A percentile compares a stretch with the other conserved stretches of the same genome.
Evolutionary conservation across 139 green algal species (phyloP).

Genomic region (Chlorella vulgaris): DNA sequence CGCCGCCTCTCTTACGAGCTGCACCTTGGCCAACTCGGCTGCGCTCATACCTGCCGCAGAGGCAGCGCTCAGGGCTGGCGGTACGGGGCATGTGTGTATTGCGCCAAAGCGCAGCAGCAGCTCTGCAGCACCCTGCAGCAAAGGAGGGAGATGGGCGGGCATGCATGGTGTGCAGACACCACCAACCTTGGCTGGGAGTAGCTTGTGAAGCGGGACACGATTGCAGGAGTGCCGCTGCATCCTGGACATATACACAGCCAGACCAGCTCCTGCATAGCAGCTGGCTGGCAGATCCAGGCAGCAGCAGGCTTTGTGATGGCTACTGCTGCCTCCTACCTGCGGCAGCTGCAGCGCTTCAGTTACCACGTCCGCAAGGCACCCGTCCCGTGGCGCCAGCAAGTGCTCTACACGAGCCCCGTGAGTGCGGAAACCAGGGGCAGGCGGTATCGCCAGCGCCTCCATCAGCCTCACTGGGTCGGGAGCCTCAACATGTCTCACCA

Average conservation of each 20-base stretch:
- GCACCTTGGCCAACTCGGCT: constrained; percentile 18
- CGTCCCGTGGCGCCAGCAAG: constrained; percentile 20
- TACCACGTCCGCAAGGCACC: constrained; percentile 19
- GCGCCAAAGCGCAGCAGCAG: constrained; percentile 77
- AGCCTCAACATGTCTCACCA: not conserved
- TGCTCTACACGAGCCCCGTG: constrained; percentile 36
- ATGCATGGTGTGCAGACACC: too few species aligned
- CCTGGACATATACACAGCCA: too few species aligned
- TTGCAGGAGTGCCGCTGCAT: too few species aligned
- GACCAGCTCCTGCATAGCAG: too few species aligned
- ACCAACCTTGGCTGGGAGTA: not conserved
- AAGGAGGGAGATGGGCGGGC: not conserved
- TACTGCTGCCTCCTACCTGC: constrained; percentile 3
- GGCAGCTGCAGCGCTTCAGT: constrained; percentile 21
- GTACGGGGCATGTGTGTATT: constrained; percentile 68
- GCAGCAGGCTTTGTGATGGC: too few species aligned
- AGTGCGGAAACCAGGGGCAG: not conserved
- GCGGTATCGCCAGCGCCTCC: constrained; percentile 10
- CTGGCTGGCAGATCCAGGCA: too few species aligned
- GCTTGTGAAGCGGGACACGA: too few species aligned
- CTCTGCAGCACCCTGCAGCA: constrained; percentile 37
- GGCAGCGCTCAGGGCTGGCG: constrained; percentile 34
- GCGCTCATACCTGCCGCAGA: not conserved
- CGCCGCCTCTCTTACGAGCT: constrained; percentile 18
- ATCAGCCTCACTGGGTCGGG: constrained; percentile 5